A percentile compares a stretch with the other conserved stretches of the same genome.
Evolutionary conservation across 441 rosid species (phyloP).

Genomic region (Gossypium schwendimanii): DNA sequence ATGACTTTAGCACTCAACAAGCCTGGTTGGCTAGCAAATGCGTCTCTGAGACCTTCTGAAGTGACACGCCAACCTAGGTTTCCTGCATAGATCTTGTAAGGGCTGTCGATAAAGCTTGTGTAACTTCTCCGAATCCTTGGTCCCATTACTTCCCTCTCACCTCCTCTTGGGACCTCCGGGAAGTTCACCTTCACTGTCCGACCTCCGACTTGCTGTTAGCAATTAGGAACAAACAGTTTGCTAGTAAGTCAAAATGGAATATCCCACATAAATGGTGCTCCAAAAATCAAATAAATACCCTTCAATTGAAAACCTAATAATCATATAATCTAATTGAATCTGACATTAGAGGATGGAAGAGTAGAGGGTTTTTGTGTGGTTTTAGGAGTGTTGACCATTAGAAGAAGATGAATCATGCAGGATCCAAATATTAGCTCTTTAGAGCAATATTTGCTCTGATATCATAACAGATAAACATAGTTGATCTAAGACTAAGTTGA

Average conservation of each 20-base stretch:
- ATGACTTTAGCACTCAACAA: conserved; percentile 71
- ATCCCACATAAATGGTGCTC: conserved; percentile 1
- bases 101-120: conserved; percentile 56
- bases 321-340: neutral
- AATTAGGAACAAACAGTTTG: neutral
- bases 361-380: neutral
- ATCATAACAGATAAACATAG: too few relatives aligned
- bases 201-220: conserved; percentile 72
- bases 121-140: conserved; percentile 41
- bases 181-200: conserved; percentile 73
- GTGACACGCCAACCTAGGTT: conserved; percentile 80
- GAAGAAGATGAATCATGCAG: neutral
- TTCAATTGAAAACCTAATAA: neutral
- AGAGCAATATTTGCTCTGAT: too few relatives aligned
- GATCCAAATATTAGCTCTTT: neutral
- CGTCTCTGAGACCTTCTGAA: conserved; percentile 63
- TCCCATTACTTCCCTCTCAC: conserved; percentile 64
- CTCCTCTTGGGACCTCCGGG: conserved; percentile 89
- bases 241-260: neutral
- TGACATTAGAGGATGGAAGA: neutral
- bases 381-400: neutral
- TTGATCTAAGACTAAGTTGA: too few relatives aligned
- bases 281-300: neutral
- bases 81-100: conserved; percentile 82
- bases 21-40: conserved; percentile 62